Conservation (phyloP, 176 grass and related monocot species). For the Echinochloa phyllopogon region DNA sequence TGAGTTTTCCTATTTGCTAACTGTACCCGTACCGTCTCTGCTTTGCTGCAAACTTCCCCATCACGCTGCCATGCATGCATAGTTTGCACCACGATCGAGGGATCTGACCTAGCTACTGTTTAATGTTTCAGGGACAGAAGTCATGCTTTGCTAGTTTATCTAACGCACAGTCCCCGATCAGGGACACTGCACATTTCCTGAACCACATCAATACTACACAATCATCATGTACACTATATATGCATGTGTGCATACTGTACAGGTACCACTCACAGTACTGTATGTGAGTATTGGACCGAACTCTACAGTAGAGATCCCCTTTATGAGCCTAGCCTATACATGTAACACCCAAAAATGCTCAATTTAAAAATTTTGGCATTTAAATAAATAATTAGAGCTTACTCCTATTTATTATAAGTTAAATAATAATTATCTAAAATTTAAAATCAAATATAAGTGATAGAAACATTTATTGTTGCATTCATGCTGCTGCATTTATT, state of each 20-base stretch:
- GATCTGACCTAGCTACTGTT: neutral
- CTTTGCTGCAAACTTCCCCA: neutral
- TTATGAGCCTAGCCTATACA: no score
- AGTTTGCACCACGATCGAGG: neutral
- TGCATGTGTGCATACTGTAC: neutral
- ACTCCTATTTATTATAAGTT: no score
- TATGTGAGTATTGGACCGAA: neutral
- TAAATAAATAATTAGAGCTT: no score
- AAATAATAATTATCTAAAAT: no score
- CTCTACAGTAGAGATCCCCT: slow-evolving; percentile 25
- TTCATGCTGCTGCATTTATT: no score
- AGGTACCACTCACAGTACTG: neutral
- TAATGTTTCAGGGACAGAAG: neutral
- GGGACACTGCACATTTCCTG: slow-evolving; percentile 18
- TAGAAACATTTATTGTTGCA: no score
- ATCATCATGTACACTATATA: neutral
- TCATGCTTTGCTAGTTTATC: neutral
- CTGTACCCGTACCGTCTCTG: neutral
- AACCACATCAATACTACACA: slow-evolving; percentile 12
- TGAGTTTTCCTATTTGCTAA: neutral
- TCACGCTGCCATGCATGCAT: slow-evolving; percentile 3
- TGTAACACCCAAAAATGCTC: no score
- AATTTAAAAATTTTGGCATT: no score
- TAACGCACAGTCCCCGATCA: neutral
- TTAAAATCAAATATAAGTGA: no score